These are phyloP conservation scores for Beauveria pseudobassiana DNA, from an alignment of 2,329 filamentous ascomycete species.

Conservation along the genomic window DNA sequence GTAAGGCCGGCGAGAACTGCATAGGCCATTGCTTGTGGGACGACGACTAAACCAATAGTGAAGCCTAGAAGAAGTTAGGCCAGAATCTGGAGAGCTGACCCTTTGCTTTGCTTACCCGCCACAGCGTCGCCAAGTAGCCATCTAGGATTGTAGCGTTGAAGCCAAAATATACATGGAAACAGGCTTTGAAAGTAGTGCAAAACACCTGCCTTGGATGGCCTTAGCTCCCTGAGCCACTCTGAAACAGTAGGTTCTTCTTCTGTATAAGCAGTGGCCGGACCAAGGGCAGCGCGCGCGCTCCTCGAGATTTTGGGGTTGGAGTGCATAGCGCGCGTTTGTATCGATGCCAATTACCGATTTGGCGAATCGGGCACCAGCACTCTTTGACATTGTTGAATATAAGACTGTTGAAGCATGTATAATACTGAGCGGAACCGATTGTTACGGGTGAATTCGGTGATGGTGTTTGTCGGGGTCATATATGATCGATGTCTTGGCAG, in stretches of 20 bases:
- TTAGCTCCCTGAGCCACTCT: conserved; percentile 52
- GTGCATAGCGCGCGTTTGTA: conserved; percentile 21
- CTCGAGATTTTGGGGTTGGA: conserved; percentile 20
- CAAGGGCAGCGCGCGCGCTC: conserved; percentile 18
- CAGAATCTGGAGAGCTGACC: neutral
- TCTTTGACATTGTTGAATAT: neutral
- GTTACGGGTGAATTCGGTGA: neutral
- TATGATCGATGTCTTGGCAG: neutral
- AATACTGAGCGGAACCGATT: neutral
- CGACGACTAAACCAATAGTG: conserved; percentile 60
- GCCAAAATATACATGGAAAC: conserved; percentile 65
- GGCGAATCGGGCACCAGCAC: conserved; percentile 13
- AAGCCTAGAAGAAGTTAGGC: conserved; percentile 19
- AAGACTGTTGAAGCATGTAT: neutral
- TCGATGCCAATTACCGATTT: conserved; percentile 25
- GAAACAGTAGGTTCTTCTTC: conserved; percentile 59
- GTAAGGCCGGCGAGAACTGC: conserved; percentile 61
- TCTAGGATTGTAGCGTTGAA: conserved; percentile 60
- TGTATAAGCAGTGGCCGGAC: conserved; percentile 31
- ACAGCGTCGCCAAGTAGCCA: conserved; percentile 69
- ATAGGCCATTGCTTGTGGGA: conserved; percentile 77
- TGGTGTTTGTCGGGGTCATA: neutral
- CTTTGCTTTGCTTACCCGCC: conserved; percentile 44
- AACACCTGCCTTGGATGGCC: conserved; percentile 41
- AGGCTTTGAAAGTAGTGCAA: conserved; percentile 40